Conservation (phyloP, 1,284 basidiomycete genomes). For the Tetrapyrgos nigripes region DNA sequence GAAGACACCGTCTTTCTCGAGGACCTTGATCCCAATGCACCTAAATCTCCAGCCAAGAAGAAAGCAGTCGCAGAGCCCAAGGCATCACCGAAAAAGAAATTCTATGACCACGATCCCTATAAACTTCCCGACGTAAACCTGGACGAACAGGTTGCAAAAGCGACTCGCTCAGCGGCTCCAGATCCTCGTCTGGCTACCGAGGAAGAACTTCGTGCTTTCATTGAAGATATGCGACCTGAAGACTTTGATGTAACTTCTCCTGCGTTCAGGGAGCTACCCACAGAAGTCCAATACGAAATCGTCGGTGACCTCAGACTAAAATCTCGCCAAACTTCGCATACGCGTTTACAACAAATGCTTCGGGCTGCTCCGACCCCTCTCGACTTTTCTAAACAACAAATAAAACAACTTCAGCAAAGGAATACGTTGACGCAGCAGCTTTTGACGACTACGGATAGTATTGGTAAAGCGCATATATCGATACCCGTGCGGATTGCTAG, state of each 20-base stretch:
- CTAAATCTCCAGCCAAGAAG: slow-evolving; percentile 57
- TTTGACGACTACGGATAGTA: slow-evolving; percentile 92
- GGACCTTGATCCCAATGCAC: slow-evolving; percentile 71
- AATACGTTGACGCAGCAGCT: slow-evolving; percentile 95
- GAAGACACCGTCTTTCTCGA: slow-evolving; percentile 86
- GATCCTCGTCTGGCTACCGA: slow-evolving; percentile 95
- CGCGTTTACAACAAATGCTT: slow-evolving; percentile 92
- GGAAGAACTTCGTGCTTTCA: slow-evolving; percentile 89
- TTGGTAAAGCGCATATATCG: slow-evolving; percentile 88
- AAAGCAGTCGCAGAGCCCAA: slow-evolving; percentile 39
- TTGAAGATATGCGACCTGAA: slow-evolving; percentile 91
- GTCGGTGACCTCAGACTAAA: slow-evolving; percentile 94
- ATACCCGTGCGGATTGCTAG: slow-evolving; percentile 95
- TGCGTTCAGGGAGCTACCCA: slow-evolving; percentile 92
- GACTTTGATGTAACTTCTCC: slow-evolving; percentile 90
- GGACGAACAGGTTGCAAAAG: slow-evolving; percentile 64
- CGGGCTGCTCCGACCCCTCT: slow-evolving; percentile 81
- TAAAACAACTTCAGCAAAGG: slow-evolving; percentile 87
- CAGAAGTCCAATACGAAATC: slow-evolving; percentile 98
- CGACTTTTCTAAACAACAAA: slow-evolving; percentile 97
- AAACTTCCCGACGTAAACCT: slow-evolving; percentile 78
- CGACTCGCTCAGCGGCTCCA: slow-evolving; percentile 62
- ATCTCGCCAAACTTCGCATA: slow-evolving; percentile 93
- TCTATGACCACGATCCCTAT: slow-evolving; percentile 86
- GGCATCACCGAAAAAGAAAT: slow-evolving; percentile 62